These are phyloP conservation scores for Phaeomoniella chlamydospora DNA, from an alignment of 2,329 filamentous ascomycete genomes.

Conservation along the genomic window DNA sequence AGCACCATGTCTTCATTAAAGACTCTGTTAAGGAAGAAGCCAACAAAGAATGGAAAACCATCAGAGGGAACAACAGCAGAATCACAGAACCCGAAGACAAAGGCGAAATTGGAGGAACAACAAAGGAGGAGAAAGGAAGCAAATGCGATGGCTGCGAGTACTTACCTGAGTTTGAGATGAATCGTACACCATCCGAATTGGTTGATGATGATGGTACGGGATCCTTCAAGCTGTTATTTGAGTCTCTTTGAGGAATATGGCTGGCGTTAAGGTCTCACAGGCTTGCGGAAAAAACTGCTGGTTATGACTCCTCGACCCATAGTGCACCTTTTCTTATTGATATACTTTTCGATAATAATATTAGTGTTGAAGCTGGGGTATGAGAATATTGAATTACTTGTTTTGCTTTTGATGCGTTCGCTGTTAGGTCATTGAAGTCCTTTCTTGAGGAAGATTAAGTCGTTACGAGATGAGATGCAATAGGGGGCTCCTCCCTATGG, in stretches of 20 bases:
- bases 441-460: too few species aligned
- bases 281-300: neutral
- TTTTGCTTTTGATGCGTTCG: too few species aligned
- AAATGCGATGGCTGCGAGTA: neutral
- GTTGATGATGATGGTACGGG: neutral
- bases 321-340: too few species aligned
- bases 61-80: neutral
- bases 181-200: neutral
- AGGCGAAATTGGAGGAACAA: neutral
- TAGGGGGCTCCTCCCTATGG: too few species aligned
- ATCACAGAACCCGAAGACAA: neutral
- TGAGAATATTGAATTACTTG: too few species aligned
- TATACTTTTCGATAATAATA: too few species aligned
- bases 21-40: conserved; percentile 7
- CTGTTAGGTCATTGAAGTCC: too few species aligned
- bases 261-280: neutral
- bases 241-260: neutral
- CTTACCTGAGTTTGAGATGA: neutral
- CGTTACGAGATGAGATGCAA: too few species aligned
- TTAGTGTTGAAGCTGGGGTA: too few species aligned
- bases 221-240: neutral
- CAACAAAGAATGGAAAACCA: conserved; percentile 5
- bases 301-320: neutral
- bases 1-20: conserved; percentile 11
- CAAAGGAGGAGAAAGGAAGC: neutral